Conservation (phyloP, 2,329 filamentous ascomycete species). For the Cercospora sp. region DNA sequence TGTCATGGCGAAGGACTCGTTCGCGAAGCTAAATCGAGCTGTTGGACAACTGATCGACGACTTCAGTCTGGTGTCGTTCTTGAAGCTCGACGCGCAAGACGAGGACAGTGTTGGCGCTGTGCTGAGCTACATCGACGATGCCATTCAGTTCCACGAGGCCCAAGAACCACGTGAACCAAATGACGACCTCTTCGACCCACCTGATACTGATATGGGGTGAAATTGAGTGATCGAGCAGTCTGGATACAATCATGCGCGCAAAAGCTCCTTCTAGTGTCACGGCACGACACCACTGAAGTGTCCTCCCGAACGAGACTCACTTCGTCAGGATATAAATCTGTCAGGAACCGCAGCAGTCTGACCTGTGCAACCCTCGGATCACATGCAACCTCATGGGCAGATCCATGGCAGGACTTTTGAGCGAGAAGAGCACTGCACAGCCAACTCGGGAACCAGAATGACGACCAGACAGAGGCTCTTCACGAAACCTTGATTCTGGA, state of each 20-base stretch:
- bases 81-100: constrained; percentile 84
- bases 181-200: constrained; percentile 52
- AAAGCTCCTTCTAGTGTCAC: background rate
- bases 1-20: constrained; percentile 78
- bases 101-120: constrained; percentile 87
- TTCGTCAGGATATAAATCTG: background rate
- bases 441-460: background rate
- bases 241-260: background rate
- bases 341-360: background rate
- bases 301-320: background rate
- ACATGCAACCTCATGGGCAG: background rate
- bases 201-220: constrained; percentile 56
- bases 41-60: constrained; percentile 92
- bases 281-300: too few relatives aligned
- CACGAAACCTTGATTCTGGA: constrained; percentile 24
- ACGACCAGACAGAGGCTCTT: background rate
- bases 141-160: constrained; percentile 88
- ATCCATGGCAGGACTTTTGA: background rate
- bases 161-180: constrained; percentile 85
- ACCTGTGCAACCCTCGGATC: background rate
- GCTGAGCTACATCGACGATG: constrained; percentile 90
- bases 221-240: background rate
- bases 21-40: constrained; percentile 79
- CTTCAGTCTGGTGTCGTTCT: constrained; percentile 96
- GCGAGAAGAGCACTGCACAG: background rate